Evolutionary conservation across 208 protist genomes (phyloP).

Genomic region (Leishmania lainsoni): DNA sequence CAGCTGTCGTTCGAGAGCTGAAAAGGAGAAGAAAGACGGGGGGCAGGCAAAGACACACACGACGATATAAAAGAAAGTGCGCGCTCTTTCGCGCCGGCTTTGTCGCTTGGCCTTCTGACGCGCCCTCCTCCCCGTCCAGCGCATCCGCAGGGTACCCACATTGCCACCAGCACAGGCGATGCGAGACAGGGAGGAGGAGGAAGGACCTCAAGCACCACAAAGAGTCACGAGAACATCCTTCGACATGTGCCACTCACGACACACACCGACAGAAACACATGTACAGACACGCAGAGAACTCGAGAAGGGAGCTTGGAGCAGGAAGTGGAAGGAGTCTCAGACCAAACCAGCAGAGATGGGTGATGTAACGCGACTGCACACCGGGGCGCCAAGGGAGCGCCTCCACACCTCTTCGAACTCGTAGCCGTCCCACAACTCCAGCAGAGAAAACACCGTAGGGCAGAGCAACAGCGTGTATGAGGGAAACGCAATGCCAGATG

Average conservation of each 20-base stretch:
- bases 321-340: slow-evolving; percentile 1
- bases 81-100: too few relatives aligned
- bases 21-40: slow-evolving; percentile 6
- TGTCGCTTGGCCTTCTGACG: too few relatives aligned
- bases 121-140: too few relatives aligned
- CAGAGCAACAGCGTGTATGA: slow-evolving; percentile 75
- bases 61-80: not conserved
- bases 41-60: not conserved
- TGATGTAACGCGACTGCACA: slow-evolving; percentile 12
- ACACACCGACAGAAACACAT: not conserved
- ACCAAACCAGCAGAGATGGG: slow-evolving; percentile 19
- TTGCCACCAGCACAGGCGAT: not conserved
- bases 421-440: slow-evolving; percentile 82
- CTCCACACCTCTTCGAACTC: slow-evolving; percentile 57
- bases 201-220: not conserved
- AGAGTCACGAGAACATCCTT: not conserved
- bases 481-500: slow-evolving; percentile 66
- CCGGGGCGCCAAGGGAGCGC: slow-evolving; percentile 15
- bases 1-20: not conserved
- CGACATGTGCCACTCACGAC: too few relatives aligned
- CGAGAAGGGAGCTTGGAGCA: not conserved
- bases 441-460: slow-evolving; percentile 67
- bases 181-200: not conserved
- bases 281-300: slow-evolving; percentile 1
- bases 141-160: not conserved